Evolutionary conservation across 2,329 filamentous ascomycete genomes (phyloP), one percentile per base, ranked within the genome.

Genomic region (Arachnopeziza araneosa): DNA sequence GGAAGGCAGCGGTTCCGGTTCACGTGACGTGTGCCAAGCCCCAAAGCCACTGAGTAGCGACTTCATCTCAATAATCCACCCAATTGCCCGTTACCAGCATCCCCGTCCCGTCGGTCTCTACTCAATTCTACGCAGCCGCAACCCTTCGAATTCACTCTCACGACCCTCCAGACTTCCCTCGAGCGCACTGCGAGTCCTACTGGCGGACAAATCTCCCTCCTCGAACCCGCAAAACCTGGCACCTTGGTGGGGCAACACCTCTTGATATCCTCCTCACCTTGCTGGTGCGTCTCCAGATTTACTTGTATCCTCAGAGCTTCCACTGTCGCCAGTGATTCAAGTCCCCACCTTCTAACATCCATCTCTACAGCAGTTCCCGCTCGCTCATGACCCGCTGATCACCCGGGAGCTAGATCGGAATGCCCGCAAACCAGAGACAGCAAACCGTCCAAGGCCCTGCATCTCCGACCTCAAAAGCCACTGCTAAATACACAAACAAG

Each of bases 401-500:
- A 61, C 53, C 60, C 48, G 48, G 10, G 48, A 57, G 59, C 55
- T 63, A 30, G 57, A 67, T 69, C 72, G 73, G 68, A 68, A 79
- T 79, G 81, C 80, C 80, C 75, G 75, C 79, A 73, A 81, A 80
- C 72, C 78, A 79, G 71, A 78, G 78, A 70, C 79, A 78, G 72
- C 73, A 79, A 72, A 78, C 79, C 68, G 69, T 74, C 59, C 77
- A 77, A 69, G 72, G 76, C 64, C 79, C 83, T 68, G 73, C 78
- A 65, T 83, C 82, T 61, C 79, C 83, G 56, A 77, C 77, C 30
- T 75, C 76, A 55, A 82, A 79, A 71, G 68, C 73, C 60, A 83
- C 81, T 21, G 79, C 84, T 26, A 87, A 85, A 69, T 86, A 87
- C 71, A 84, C 80, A 62, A 87, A 86, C 70, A 87, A 87, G 72